Evolutionary conservation across 1,139 yeast species (phyloP).

Genomic region (Blastobotrys arbuscula): DNA sequence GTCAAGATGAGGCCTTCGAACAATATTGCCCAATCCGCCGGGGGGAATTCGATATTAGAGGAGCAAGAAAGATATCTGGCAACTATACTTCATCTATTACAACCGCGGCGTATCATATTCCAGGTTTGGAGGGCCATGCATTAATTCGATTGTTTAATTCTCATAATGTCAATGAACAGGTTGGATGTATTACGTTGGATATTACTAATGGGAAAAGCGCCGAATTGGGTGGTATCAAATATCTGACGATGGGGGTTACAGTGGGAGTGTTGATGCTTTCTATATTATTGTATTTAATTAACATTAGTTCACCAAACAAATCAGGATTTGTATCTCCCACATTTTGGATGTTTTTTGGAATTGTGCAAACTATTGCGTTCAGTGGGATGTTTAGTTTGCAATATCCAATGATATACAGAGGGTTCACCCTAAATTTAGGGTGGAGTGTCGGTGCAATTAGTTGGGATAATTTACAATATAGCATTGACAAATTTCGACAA

Average conservation of each 20-base stretch:
- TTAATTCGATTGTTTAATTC: not conserved
- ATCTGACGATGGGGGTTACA: conserved; percentile 3
- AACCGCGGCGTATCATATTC: conserved; percentile 3
- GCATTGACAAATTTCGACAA: conserved; percentile 29
- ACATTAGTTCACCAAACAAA: not conserved
- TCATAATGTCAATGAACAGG: not conserved
- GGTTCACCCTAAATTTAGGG: conserved; percentile 32
- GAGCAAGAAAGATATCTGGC: not conserved
- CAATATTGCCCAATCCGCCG: not conserved
- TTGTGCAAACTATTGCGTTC: conserved; percentile 30
- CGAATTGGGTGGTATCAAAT: not conserved
- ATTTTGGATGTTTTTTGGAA: conserved; percentile 21
- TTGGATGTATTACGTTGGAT: not conserved
- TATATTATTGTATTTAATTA: not conserved
- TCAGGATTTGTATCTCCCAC: not conserved
- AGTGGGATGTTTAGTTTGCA: conserved; percentile 33
- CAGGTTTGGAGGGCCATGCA: not conserved
- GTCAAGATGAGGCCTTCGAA: not conserved
- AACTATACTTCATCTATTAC: not conserved
- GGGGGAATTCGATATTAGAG: not conserved
- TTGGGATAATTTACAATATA: conserved; percentile 30
- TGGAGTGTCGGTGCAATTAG: conserved; percentile 33
- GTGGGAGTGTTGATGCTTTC: not conserved
- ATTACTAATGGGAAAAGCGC: conserved; percentile 1
- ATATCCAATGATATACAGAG: conserved; percentile 31